Evolutionary conservation across 352 stramenopile genomes (phyloP).

Genomic region (Phytophthora sojae): DNA sequence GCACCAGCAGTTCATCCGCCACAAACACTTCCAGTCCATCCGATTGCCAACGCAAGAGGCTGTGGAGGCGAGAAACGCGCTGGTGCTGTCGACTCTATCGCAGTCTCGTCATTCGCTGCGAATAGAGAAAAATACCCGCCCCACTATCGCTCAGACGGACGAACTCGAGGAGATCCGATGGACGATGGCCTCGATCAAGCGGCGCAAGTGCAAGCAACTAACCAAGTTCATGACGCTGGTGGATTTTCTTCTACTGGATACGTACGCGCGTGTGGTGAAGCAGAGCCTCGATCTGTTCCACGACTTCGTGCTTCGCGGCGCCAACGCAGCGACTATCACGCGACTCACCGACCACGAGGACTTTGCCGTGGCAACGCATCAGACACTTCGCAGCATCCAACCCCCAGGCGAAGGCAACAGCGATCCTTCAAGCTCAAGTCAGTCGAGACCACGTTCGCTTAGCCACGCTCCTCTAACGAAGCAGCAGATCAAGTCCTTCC

Average conservation of each 20-base stretch:
- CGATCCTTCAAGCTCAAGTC: not conserved
- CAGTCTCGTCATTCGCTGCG: not conserved
- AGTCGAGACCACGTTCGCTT: not conserved
- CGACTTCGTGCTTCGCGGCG: conserved; percentile 48
- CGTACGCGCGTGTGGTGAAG: conserved; percentile 41
- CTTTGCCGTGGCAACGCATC: conserved; percentile 22
- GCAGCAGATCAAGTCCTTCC: conserved; percentile 58
- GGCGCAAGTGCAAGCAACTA: conserved; percentile 62
- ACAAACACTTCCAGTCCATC: conserved; percentile 59
- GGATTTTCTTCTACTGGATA: conserved; percentile 68
- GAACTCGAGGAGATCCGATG: conserved; percentile 66
- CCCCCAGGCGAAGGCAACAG: conserved; percentile 16
- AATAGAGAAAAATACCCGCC: conserved; percentile 16
- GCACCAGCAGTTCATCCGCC: conserved; percentile 52
- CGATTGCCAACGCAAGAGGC: conserved; percentile 14
- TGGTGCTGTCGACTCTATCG: conserved; percentile 13
- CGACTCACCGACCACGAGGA: conserved; percentile 39
- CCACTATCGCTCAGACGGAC: conserved; percentile 14
- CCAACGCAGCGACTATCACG: conserved; percentile 48
- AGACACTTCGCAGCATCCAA: conserved; percentile 5
- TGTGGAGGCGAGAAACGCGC: conserved; percentile 29
- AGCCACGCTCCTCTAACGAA: conserved; percentile 32
- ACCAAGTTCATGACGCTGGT: conserved; percentile 62
- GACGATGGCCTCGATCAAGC: conserved; percentile 73
- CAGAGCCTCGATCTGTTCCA: conserved; percentile 55